These are phyloP conservation scores for Climacium dendroides DNA, from an alignment of 225 moss, liverwort and hornwort species.

Conservation along the genomic window DNA sequence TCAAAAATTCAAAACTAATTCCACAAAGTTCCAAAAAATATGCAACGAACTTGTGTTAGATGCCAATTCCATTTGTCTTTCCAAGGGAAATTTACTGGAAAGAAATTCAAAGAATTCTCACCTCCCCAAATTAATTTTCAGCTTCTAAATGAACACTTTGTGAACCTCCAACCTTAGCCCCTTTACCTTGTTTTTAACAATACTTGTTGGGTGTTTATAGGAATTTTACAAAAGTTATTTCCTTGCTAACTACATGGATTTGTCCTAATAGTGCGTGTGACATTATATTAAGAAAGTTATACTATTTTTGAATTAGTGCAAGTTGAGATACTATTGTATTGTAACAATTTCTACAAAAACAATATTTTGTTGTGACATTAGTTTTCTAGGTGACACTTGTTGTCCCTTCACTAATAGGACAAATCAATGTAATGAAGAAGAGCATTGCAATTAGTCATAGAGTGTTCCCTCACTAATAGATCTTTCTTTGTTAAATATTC, in stretches of 20 bases:
- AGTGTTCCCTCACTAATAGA: background rate
- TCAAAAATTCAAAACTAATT: background rate
- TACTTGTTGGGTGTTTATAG: background rate
- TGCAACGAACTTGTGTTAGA: fast-evolving
- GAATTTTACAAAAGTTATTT: background rate
- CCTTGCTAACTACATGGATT: background rate
- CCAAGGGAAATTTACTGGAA: background rate
- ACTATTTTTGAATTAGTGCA: background rate
- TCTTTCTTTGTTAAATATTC: background rate
- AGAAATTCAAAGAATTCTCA: too few relatives aligned
- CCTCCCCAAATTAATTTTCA: background rate
- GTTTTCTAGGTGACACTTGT: background rate
- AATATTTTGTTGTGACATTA: background rate
- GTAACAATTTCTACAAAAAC: background rate
- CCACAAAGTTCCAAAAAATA: fast-evolving
- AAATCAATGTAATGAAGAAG: background rate
- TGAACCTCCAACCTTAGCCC: background rate
- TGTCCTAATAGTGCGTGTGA: background rate
- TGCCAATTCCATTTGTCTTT: background rate
- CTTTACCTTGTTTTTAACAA: background rate
- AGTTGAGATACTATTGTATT: fast-evolving
- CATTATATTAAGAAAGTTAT: background rate
- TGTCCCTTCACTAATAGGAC: background rate
- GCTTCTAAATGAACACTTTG: too few relatives aligned
- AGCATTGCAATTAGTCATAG: background rate